Base-by-base conservation (phyloP, 192 early-diverging fungal species). In the Neocallimastix lanati region DNA sequence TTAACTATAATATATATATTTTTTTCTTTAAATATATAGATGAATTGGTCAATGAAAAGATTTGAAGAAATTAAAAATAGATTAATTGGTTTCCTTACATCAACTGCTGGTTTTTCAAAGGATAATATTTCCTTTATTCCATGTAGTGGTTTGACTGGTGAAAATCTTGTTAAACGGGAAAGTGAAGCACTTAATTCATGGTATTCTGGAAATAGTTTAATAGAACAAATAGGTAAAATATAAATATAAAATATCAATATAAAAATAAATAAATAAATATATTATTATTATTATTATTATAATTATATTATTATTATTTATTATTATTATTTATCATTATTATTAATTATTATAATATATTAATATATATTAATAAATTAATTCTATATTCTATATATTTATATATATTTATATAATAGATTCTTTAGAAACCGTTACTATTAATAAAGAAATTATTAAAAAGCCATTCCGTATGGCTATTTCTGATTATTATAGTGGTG, bases 61-160 rank as follows among this genome's bases (percentile, higher is more conserved):
- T 99, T 91, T 85, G 81, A 87, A 18, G 93, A 95, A 77, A 95
- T 99, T 81, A 79, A 81, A 0, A 67, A 38, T 81, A 1, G 81
- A 80, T 6, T 91, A 93, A 82, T 84, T 98, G 38, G 80, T 84
- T 27, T 76, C 82, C 12, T 99, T 96, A 78, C 83, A 97, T 79
- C 80, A 84, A 29, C 89, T 92, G 67, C 90, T n/a, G 95, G 95
- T 21, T 99, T 96, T 85, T 84, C 85, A 50, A 92, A 90, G 77
- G 89, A 83, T 21, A 83, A 91, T 78, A 82, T 99, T 29, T 81
- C 84, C 2, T 98, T 93, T 88, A 88, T 97, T n/a, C 98, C 98
- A 1, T 91, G 92, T 76, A 95, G 94, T 80, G 98, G 96, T 35
- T 92, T 95, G 29, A 92, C 91, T 12, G 98, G 98, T 18, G 91